Evolutionary conservation across 2,329 filamentous ascomycete genomes (phyloP), one percentile per base, ranked within the genome.

Genomic region (Huntiella bhutanensis): DNA sequence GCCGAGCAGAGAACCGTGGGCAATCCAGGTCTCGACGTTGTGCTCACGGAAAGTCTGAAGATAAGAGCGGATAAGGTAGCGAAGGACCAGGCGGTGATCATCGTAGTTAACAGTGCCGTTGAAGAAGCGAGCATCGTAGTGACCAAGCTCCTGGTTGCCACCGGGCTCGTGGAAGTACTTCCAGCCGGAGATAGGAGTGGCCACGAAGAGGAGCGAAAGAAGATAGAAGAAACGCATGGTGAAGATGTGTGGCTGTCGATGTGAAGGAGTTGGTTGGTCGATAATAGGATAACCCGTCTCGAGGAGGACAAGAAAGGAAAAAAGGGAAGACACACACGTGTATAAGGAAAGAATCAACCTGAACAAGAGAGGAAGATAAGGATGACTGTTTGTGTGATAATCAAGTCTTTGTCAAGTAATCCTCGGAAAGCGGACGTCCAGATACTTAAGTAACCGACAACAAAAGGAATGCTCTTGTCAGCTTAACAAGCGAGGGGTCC

Each of bases 11-110:
- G 83, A 86, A 42, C 84, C 84, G 59, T 92, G 84, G 35, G 84
- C 83, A 49, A 92, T 75, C 84, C 84, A 91, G 0, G 84, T 88
- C 61, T 88, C 82, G 51, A 85, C 62, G 5, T 74, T 72, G 46
- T 78, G 66, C 13, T 71, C 65, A 39, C 67, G 64, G 59, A 82
- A 80, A 47, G 73, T 76, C 40, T 68, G 67, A 39, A 91, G 69
- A 62, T 91, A 91, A 44, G 81, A 77, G 51, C 77, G 73, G 52
- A 86, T 72, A 53, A 91, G 74, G 58, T 82, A 70, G 43, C 69
- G 69, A 47, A 88, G 70, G 4, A 74, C 75, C 22, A 72, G 64
- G n/a, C 70, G 69, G 55, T 82, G 75, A 52, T 78, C 71, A 35
- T 73, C 71, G 60, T 86, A 80, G 11, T 68, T 62, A 6, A 87